These are phyloP conservation scores for Globisporangium mamillatum DNA, from an alignment of 352 stramenopile genomes.

Conservation along the genomic window DNA sequence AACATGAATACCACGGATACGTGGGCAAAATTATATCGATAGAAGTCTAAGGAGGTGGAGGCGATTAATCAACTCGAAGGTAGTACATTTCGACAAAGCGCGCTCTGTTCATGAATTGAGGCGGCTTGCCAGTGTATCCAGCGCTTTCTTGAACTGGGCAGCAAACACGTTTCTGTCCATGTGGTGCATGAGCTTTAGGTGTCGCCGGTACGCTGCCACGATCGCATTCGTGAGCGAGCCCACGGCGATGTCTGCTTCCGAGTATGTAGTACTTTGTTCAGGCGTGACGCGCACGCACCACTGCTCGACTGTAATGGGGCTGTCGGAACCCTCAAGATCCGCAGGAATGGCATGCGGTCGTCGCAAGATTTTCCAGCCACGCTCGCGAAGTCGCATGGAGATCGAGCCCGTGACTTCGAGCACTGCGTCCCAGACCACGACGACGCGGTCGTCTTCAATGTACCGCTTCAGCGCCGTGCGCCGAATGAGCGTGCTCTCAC, in stretches of 20 bases:
- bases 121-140: not conserved
- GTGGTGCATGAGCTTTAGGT: conserved; percentile 6
- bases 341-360: not conserved
- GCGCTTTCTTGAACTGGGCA: not conserved
- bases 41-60: too few relatives aligned
- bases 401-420: conserved; percentile 9
- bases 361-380: conserved; percentile 11
- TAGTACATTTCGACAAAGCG: too few relatives aligned
- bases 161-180: conserved; percentile 29
- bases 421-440: conserved; percentile 11
- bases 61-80: too few relatives aligned
- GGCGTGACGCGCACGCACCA: conserved; percentile 7
- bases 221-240: conserved; percentile 47
- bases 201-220: conserved; percentile 38
- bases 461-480: conserved; percentile 10
- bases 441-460: conserved; percentile 1
- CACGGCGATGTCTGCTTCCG: conserved; percentile 20
- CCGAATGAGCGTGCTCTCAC: conserved; percentile 1
- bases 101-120: not conserved
- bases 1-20: not conserved
- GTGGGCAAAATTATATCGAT: not conserved
- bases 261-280: conserved; percentile 7
- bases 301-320: conserved; percentile 3
- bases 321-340: not conserved
- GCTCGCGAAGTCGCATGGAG: conserved; percentile 11